Conservation (phyloP, 75 land plant genomes). For the Azolla pinnata region DNA sequence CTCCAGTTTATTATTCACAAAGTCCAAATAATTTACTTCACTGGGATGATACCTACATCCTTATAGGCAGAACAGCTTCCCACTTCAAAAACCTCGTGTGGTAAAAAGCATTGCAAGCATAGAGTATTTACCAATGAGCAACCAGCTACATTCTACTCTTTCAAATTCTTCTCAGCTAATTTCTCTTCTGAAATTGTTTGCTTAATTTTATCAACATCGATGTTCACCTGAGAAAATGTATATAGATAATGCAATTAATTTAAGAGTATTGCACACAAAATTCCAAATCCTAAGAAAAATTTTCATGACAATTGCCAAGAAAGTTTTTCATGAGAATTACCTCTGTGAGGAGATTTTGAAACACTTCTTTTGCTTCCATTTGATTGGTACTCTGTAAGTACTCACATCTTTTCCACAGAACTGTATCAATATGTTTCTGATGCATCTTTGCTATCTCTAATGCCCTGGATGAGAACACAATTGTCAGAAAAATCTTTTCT, state of each 20-base stretch:
- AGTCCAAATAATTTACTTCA: too few species aligned
- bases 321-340: neutral
- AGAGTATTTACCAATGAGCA: too few species aligned
- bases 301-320: neutral
- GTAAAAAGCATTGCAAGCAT: too few species aligned
- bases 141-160: neutral
- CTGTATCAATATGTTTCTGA: slow-evolving; percentile 22
- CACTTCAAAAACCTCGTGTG: too few species aligned
- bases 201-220: slow-evolving; percentile 18
- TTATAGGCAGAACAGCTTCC: too few species aligned
- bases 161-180: slow-evolving; percentile 8
- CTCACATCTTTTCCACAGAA: slow-evolving; percentile 17
- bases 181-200: slow-evolving; percentile 15
- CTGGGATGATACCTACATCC: too few species aligned
- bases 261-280: neutral
- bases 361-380: slow-evolving; percentile 21
- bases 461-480: slow-evolving; percentile 20
- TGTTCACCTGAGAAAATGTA: slow-evolving; percentile 8
- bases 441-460: slow-evolving; percentile 19
- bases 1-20: too few species aligned
- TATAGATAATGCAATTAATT: neutral
- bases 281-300: neutral
- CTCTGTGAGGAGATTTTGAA: slow-evolving; percentile 16
- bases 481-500: too few species aligned
- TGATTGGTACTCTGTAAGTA: slow-evolving; percentile 16